Percentiles rank a stretch among this genome's conserved stretches.
Conservation (phyloP, 2,329 filamentous ascomycete genomes). For the Claviceps cyperi region DNA sequence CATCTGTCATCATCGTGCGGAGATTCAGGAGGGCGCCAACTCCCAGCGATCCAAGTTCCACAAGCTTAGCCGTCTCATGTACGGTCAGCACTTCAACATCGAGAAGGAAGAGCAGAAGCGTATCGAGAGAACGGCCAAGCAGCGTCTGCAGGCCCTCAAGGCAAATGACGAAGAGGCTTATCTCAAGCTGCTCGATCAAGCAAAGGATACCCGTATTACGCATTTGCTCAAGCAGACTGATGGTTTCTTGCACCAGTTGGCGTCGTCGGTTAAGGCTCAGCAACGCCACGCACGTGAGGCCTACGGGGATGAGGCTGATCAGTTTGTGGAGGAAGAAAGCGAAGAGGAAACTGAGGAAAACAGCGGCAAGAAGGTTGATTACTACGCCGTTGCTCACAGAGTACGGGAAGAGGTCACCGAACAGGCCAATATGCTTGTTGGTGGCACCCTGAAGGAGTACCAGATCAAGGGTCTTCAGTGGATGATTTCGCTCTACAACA, state of each 20-base stretch:
- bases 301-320: slow-evolving; percentile 51
- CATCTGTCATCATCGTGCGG: slow-evolving; percentile 67
- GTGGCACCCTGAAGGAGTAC: slow-evolving; percentile 90
- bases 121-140: slow-evolving; percentile 93
- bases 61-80: slow-evolving; percentile 83
- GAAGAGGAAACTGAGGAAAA: slow-evolving; percentile 53
- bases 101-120: slow-evolving; percentile 99
- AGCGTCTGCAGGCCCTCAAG: slow-evolving; percentile 96
- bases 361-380: slow-evolving; percentile 74
- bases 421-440: slow-evolving; percentile 77
- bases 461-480: slow-evolving; percentile 97
- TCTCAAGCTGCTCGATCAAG: slow-evolving; percentile 91
- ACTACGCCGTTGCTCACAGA: slow-evolving; percentile 95
- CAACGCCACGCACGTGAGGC: slow-evolving; percentile 70
- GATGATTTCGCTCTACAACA: slow-evolving; percentile 99
- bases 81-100: slow-evolving; percentile 81
- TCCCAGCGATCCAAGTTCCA: slow-evolving; percentile 60
- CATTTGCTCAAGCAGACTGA: slow-evolving; percentile 94
- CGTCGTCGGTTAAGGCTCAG: slow-evolving; percentile 85
- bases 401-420: slow-evolving; percentile 80
- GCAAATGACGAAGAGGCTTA: slow-evolving; percentile 99
- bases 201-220: slow-evolving; percentile 98
- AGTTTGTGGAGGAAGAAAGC: slow-evolving; percentile 46
- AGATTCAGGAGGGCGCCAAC: slow-evolving; percentile 54
- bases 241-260: slow-evolving; percentile 90